These are phyloP conservation scores for Pleurotus tuber-regium DNA, from an alignment of 768 basidiomycete genomes.

Conservation along the genomic window DNA sequence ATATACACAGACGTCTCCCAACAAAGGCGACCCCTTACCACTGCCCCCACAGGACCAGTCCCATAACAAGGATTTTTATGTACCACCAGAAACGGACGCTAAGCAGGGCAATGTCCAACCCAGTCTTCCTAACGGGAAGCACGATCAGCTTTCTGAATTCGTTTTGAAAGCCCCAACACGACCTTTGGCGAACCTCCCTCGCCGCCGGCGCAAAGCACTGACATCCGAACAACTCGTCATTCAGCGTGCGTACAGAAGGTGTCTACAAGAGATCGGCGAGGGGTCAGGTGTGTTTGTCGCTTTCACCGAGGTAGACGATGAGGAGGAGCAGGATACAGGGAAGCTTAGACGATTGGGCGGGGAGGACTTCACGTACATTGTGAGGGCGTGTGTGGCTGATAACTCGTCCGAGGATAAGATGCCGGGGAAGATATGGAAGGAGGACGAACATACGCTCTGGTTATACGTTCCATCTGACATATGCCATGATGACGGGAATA, in stretches of 20 bases:
- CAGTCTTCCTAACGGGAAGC: not conserved
- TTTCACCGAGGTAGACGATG: constrained; percentile 8
- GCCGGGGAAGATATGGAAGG: constrained; percentile 1
- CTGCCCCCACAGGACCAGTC: not conserved
- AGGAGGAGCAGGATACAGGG: constrained; percentile 7
- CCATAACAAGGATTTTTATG: not conserved
- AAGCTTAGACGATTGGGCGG: constrained; percentile 1
- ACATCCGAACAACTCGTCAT: constrained; percentile 5
- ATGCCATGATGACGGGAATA: constrained; percentile 5
- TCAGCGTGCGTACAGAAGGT: constrained; percentile 8
- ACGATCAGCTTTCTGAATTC: not conserved
- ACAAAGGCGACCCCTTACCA: not conserved
- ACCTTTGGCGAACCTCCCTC: constrained; percentile 2
- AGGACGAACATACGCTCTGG: constrained; percentile 1
- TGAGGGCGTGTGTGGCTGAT: not conserved
- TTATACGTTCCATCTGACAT: constrained; percentile 5
- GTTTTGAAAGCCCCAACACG: not conserved
- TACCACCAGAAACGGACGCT: not conserved
- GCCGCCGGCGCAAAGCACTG: constrained; percentile 4
- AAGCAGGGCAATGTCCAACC: not conserved
- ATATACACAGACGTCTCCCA: not conserved
- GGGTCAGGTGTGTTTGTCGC: constrained; percentile 7
- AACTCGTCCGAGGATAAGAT: too few species aligned
- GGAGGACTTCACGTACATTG: constrained; percentile 3
- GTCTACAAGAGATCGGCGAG: constrained; percentile 5